Evolutionary conservation across 139 green algal species (phyloP), one percentile per base, ranked within the genome.

Genomic region (Haematococcus sp.): DNA sequence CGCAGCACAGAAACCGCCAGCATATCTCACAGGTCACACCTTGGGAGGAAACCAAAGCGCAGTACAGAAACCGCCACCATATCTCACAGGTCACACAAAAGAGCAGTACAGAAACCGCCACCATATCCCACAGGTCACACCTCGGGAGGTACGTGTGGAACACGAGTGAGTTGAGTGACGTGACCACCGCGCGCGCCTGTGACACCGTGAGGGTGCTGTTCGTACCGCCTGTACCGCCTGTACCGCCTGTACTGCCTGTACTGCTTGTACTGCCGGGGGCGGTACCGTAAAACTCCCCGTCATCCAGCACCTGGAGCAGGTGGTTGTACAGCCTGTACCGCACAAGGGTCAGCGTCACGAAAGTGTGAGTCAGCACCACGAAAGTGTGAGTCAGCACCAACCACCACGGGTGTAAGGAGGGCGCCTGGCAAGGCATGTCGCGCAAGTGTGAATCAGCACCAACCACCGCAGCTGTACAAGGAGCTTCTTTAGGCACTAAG

Each of bases 291-390:
- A 98, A 94, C 65, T 97, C 91, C 0, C 77, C 72, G 77, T 98
- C 93, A 70, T 96, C 92, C 13, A 95, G 80, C 51, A 97, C 91
- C 31, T 93, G 68, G 75, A 98, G 81, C 56, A 91, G 76, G 70
- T 96, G 90, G 5, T 68, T 51, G 65, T 88, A 84, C 1, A 86
- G 61, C 73, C 85, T 87, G n/a, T 17, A 56, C 16, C 34, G 31
- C 61, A 58, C n/a, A 60, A 71, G 5, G 59, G 13, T 9, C 35
- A n/a, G 20, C 7, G 54, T 31, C 63, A 55, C 59, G 59, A 67
- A 28, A 4, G 59, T 16, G 59, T 61, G 54, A 22, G 25, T 4
- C 9, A 22, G 22, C 54, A 23, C 54, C 9, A 61, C 22, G 11
- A 4, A 51, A 63, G 33, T 25, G 25, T n/a, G n/a, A n/a, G n/a